A percentile compares a stretch with the other conserved stretches of the same genome.
phyloP scores from a whole-genome alignment of 805 yeast species.

The Candida sakaeoensis region DNA sequence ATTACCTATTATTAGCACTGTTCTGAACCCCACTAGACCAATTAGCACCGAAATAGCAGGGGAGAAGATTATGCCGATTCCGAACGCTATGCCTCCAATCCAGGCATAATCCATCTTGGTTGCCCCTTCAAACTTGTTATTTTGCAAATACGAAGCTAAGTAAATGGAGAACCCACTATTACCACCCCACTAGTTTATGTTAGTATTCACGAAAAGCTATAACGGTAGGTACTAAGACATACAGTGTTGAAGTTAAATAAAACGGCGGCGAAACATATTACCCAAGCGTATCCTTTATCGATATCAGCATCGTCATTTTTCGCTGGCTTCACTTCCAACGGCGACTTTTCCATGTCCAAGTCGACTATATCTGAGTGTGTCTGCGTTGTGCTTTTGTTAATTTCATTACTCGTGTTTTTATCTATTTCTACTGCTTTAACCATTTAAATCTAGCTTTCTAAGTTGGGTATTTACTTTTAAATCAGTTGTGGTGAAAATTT shows the following conservation, averaged over 20 bases:
- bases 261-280: slow-evolving; percentile 49
- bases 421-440: not conserved
- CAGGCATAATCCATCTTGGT: slow-evolving; percentile 56
- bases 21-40: slow-evolving; percentile 41
- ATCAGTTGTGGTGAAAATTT: no score
- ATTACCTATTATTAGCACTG: slow-evolving; percentile 45
- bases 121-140: slow-evolving; percentile 52
- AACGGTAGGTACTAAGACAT: not conserved
- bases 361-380: not conserved
- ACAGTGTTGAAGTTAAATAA: slow-evolving; percentile 49
- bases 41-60: slow-evolving; percentile 46
- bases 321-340: not conserved
- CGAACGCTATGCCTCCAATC: slow-evolving; percentile 66
- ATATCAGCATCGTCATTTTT: slow-evolving; percentile 5
- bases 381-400: not conserved
- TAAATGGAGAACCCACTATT: slow-evolving; percentile 66
- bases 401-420: not conserved
- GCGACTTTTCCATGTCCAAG: not conserved
- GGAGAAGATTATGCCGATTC: slow-evolving; percentile 48
- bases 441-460: not conserved
- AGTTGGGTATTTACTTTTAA: no score
- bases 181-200: slow-evolving; percentile 54
- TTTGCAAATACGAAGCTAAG: slow-evolving; percentile 51
- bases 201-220: not conserved
- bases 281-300: slow-evolving; percentile 72